These are phyloP conservation scores for Verticillium zaregamsianum DNA, from an alignment of 2,329 filamentous ascomycete species.

Conservation along the genomic window DNA sequence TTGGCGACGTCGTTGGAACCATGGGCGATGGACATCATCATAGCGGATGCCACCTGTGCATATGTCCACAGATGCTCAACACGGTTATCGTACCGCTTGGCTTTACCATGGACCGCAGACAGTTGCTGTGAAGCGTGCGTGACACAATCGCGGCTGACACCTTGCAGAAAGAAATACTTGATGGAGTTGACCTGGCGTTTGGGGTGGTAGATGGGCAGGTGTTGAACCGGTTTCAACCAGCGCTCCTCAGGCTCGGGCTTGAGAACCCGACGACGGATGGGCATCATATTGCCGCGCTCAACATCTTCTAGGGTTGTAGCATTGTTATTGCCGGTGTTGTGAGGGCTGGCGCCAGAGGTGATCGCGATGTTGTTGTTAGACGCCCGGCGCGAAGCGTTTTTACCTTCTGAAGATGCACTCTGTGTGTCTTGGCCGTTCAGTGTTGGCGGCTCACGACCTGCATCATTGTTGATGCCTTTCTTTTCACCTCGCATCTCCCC, in stretches of 20 bases:
- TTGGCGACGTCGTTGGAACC: constrained; percentile 39
- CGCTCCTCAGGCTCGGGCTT: constrained; percentile 29
- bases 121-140: constrained; percentile 21
- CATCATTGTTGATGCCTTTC: too few species aligned
- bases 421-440: not conserved
- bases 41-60: constrained; percentile 33
- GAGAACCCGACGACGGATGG: constrained; percentile 32
- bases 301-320: constrained; percentile 16
- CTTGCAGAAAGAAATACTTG: constrained; percentile 17
- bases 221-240: constrained; percentile 9
- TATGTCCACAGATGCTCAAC: constrained; percentile 45
- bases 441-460: not conserved
- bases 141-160: constrained; percentile 17
- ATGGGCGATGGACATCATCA: constrained; percentile 37
- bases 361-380: not conserved
- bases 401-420: too few species aligned
- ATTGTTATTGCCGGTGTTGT: not conserved
- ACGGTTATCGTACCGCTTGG: constrained; percentile 37
- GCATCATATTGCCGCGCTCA: constrained; percentile 24
- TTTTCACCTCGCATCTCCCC: too few species aligned
- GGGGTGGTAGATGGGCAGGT: constrained; percentile 13
- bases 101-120: constrained; percentile 19
- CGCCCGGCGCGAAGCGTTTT: too few species aligned
- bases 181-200: constrained; percentile 9
- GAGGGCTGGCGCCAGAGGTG: not conserved